Conservation (phyloP, 129 eudicot species). For the Helianthus annuus region DNA sequence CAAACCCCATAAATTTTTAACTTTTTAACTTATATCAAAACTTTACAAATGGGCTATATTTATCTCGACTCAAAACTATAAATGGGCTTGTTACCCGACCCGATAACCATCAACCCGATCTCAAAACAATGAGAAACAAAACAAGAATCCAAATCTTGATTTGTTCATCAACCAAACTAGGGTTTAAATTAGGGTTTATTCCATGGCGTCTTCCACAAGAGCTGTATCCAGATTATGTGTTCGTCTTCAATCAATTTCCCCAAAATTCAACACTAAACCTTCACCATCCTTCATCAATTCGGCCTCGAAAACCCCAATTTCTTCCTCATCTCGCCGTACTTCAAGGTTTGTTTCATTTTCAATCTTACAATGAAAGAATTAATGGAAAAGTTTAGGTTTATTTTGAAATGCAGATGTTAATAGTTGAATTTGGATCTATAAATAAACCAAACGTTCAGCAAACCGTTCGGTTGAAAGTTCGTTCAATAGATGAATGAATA, state of each 20-base stretch:
- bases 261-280: constrained; percentile 32
- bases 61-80: background rate
- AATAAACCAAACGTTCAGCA: too few relatives aligned
- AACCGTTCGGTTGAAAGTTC: too few relatives aligned
- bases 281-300: constrained; percentile 36
- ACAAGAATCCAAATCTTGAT: background rate
- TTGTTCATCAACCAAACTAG: background rate
- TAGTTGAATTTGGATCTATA: background rate
- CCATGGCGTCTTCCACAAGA: constrained; percentile 39
- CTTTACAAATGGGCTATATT: background rate
- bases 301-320: constrained; percentile 29
- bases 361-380: background rate
- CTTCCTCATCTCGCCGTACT: constrained; percentile 25
- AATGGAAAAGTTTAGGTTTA: background rate
- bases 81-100: constrained; percentile 27
- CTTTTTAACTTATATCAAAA: too few relatives aligned
- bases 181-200: constrained; percentile 36
- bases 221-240: constrained; percentile 38
- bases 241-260: constrained; percentile 33
- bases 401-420: background rate
- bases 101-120: background rate
- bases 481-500: too few relatives aligned
- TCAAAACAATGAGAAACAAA: background rate
- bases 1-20: too few relatives aligned
- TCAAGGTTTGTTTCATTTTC: constrained; percentile 42